phyloP scores from a whole-genome alignment of 345 rosid genomes.

The Gynandropsis gynandra region DNA sequence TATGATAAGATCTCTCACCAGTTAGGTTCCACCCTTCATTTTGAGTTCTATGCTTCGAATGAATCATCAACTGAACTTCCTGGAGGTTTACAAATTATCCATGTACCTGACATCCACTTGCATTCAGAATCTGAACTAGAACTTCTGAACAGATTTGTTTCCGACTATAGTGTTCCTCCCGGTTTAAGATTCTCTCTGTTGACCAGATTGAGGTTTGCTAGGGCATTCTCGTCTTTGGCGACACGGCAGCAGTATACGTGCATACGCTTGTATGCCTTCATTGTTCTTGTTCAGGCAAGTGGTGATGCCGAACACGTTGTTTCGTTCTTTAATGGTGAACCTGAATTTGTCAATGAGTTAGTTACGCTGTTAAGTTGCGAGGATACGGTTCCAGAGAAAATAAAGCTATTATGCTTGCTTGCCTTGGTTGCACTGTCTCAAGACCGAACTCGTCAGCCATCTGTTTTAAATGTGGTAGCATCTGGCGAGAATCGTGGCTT shows the following conservation, averaged over 20 bases:
- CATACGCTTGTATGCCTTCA: conserved; percentile 90
- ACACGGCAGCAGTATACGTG: conserved; percentile 81
- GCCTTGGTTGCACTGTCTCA: conserved; percentile 89
- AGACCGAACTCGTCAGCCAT: conserved; percentile 79
- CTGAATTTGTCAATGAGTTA: conserved; percentile 87
- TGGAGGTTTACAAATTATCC: conserved; percentile 68
- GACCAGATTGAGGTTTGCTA: conserved; percentile 83
- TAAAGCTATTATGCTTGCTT: conserved; percentile 62
- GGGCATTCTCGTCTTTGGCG: conserved; percentile 72
- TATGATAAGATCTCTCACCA: conserved; percentile 65
- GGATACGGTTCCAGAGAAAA: conserved; percentile 82
- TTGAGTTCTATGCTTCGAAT: conserved; percentile 74
- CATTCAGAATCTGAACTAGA: conserved; percentile 64
- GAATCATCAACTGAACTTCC: conserved; percentile 39
- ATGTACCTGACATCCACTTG: conserved; percentile 46
- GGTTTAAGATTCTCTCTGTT: conserved; percentile 72
- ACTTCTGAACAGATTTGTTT: conserved; percentile 65
- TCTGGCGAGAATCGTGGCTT: conserved; percentile 91
- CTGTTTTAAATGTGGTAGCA: conserved; percentile 82
- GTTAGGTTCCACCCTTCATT: conserved; percentile 89
- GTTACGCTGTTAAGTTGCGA: conserved; percentile 72
- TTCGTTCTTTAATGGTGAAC: conserved; percentile 85
- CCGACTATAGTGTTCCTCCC: conserved; percentile 64
- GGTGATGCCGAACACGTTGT: conserved; percentile 67
- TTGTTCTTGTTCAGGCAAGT: conserved; percentile 83